A percentile compares a stretch with the other conserved stretches of the same genome.
phyloP scores from a whole-genome alignment of 768 basidiomycete genomes.

The Suillus cothurnatus region DNA sequence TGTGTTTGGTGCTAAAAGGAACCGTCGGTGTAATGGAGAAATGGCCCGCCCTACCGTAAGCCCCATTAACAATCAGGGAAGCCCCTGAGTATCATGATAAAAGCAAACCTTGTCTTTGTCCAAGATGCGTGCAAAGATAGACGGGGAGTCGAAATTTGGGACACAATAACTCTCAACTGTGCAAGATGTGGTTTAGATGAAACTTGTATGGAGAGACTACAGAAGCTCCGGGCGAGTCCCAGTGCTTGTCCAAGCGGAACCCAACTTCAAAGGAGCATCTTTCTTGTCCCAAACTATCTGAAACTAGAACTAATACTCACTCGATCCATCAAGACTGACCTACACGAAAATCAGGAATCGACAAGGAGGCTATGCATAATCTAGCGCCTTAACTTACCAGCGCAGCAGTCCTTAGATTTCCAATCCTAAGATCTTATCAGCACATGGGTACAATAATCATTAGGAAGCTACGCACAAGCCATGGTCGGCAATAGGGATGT shows the following conservation, averaged over 20 bases:
- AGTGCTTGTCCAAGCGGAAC: not conserved
- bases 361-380: not conserved
- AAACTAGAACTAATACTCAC: constrained; percentile 41
- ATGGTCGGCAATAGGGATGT: constrained; percentile 78
- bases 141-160: constrained; percentile 93
- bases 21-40: constrained; percentile 82
- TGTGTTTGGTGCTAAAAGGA: constrained; percentile 76
- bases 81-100: not conserved
- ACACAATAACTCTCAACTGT: constrained; percentile 91
- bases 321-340: constrained; percentile 81
- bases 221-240: not conserved
- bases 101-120: constrained; percentile 70
- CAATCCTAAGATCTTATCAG: constrained; percentile 55
- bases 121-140: constrained; percentile 85
- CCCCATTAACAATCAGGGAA: constrained; percentile 10
- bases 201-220: not conserved
- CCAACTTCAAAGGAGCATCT: not conserved
- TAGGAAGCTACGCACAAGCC: constrained; percentile 54
- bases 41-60: constrained; percentile 74
- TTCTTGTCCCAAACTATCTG: not conserved
- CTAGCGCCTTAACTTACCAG: constrained; percentile 42
- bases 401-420: constrained; percentile 83
- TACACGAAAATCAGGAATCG: constrained; percentile 20
- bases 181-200: constrained; percentile 1
- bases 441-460: constrained; percentile 1